Conservation (phyloP, 2,329 filamentous ascomycete species). For the Colletotrichum musae region DNA sequence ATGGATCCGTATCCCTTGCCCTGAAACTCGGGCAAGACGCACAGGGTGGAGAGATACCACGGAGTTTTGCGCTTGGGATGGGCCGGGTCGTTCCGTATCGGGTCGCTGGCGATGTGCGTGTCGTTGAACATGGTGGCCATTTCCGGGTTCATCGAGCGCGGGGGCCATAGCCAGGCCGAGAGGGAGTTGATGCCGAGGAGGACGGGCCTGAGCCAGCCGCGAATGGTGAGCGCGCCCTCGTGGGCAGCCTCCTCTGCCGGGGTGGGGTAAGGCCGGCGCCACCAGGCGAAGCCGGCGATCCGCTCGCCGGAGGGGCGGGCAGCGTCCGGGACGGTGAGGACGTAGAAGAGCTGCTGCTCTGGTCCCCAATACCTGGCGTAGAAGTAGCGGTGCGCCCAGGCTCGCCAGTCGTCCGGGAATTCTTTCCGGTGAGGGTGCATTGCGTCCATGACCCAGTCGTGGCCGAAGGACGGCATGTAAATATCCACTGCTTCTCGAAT, state of each 20-base stretch:
- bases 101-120: slow-evolving; percentile 46
- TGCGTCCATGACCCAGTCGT: slow-evolving; percentile 49
- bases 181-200: slow-evolving; percentile 45
- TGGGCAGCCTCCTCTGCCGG: slow-evolving; percentile 29
- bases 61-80: slow-evolving; percentile 48
- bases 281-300: slow-evolving; percentile 52
- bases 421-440: slow-evolving; percentile 49
- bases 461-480: slow-evolving; percentile 49
- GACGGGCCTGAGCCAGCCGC: slow-evolving; percentile 49
- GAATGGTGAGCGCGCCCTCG: slow-evolving; percentile 36
- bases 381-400: slow-evolving; percentile 48
- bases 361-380: slow-evolving; percentile 51
- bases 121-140: slow-evolving; percentile 46
- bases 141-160: slow-evolving; percentile 43
- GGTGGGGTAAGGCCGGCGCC: slow-evolving; percentile 47
- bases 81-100: slow-evolving; percentile 44
- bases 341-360: slow-evolving; percentile 46
- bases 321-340: slow-evolving; percentile 47
- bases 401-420: slow-evolving; percentile 43
- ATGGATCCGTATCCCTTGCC: slow-evolving; percentile 50
- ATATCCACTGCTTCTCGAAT: slow-evolving; percentile 45
- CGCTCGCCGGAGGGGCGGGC: slow-evolving; percentile 35
- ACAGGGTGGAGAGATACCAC: slow-evolving; percentile 54
- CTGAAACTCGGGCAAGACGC: slow-evolving; percentile 50
- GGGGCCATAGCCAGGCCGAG: slow-evolving; percentile 46